Conservation (phyloP, 2,329 filamentous ascomycete genomes). For the Neofusicoccum cordaticola region DNA sequence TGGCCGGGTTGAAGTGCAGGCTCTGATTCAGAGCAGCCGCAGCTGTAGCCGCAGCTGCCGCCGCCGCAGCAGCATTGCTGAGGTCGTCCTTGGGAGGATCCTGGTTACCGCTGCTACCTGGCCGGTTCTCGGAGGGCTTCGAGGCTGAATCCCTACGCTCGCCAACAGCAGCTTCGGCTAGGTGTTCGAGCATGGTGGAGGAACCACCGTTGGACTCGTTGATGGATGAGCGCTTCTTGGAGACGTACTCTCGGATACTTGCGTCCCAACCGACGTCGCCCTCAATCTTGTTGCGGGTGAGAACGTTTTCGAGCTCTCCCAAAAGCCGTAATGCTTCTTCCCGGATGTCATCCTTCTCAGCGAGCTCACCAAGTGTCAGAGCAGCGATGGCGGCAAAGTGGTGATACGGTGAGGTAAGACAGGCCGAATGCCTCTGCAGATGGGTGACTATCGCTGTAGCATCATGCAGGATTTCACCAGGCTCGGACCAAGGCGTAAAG, state of each 20-base stretch:
- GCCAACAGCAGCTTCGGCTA: constrained; percentile 36
- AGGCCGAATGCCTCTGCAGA: constrained; percentile 22
- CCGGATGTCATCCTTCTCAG: constrained; percentile 35
- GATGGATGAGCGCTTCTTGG: constrained; percentile 24
- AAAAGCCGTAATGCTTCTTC: constrained; percentile 34
- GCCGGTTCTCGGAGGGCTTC: constrained; percentile 18
- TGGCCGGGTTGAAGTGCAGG: constrained; percentile 12
- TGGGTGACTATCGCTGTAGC: constrained; percentile 31
- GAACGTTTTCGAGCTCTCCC: constrained; percentile 36
- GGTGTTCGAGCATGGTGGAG: constrained; percentile 39
- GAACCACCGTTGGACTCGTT: constrained; percentile 24
- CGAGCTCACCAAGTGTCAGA: constrained; percentile 32
- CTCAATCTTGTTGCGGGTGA: constrained; percentile 31
- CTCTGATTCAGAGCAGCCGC: constrained; percentile 26
- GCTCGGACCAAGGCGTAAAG: constrained; percentile 25
- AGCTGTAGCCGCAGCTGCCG: constrained; percentile 36
- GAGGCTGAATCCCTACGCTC: constrained; percentile 4
- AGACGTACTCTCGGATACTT: constrained; percentile 28
- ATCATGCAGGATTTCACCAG: constrained; percentile 26
- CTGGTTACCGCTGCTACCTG: constrained; percentile 27
- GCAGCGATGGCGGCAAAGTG: constrained; percentile 36
- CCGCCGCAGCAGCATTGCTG: constrained; percentile 25
- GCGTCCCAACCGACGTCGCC: constrained; percentile 34
- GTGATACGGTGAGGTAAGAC: constrained; percentile 35
- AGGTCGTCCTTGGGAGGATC: constrained; percentile 30